A percentile compares a stretch with the other conserved stretches of the same genome.
These are phyloP conservation scores for Closterium sp. DNA, from an alignment of 139 green algal genomes.

Conservation along the genomic window DNA sequence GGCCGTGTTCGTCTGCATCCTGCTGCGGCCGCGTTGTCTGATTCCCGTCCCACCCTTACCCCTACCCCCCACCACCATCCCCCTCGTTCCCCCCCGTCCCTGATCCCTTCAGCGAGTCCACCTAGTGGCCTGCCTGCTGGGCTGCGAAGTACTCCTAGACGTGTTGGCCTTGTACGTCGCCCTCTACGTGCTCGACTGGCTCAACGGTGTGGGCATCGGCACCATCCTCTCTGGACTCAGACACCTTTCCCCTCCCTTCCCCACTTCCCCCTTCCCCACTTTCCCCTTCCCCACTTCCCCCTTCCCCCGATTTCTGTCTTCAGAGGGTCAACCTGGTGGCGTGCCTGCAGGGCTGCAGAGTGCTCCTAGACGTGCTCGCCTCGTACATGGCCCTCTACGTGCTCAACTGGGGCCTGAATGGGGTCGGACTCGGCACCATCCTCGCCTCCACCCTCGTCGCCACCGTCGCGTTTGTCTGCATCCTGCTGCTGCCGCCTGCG, in stretches of 20 bases:
- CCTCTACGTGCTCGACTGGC: conserved; percentile 32
- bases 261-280: not conserved
- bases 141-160: conserved; percentile 53
- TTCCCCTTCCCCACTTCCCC: not conserved
- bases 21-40: conserved; percentile 12
- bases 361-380: conserved; percentile 56
- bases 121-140: conserved; percentile 56
- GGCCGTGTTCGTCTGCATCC: not conserved
- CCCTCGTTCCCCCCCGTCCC: not conserved
- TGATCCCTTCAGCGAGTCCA: conserved; percentile 35
- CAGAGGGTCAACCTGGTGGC: conserved; percentile 54
- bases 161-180: conserved; percentile 50
- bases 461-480: not conserved
- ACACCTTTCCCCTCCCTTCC: not conserved
- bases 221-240: conserved; percentile 9
- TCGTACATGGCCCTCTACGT: conserved; percentile 41
- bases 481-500: conserved; percentile 19
- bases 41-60: no score
- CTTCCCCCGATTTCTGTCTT: conserved; percentile 11
- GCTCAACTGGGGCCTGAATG: conserved; percentile 22
- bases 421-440: conserved; percentile 26
- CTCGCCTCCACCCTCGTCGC: not conserved
- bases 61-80: not conserved
- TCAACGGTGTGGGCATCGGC: conserved; percentile 16
- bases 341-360: conserved; percentile 52